phyloP scores from a whole-genome alignment of 108 stramenopile species.

The Seminavis robusta region DNA sequence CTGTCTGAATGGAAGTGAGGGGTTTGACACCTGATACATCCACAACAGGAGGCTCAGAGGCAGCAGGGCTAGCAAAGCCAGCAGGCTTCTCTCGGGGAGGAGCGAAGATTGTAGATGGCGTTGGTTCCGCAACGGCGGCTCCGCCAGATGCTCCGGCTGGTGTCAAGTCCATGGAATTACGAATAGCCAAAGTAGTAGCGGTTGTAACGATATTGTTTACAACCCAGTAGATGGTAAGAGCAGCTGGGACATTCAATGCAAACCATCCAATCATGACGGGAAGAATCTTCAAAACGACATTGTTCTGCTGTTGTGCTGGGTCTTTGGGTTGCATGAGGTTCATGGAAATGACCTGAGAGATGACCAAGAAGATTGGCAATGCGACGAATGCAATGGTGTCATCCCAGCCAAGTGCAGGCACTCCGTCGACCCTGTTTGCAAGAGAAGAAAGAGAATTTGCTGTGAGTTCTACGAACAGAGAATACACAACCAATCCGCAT shows the following conservation, averaged over 20 bases:
- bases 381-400: slow-evolving; percentile 85
- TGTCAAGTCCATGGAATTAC: slow-evolving; percentile 51
- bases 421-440: slow-evolving; percentile 50
- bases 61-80: slow-evolving; percentile 52
- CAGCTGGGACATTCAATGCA: slow-evolving; percentile 92
- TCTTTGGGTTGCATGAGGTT: slow-evolving; percentile 84
- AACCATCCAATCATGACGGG: slow-evolving; percentile 97
- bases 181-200: slow-evolving; percentile 68
- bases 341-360: slow-evolving; percentile 88
- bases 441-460: background rate
- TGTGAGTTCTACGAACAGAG: no score
- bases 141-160: slow-evolving; percentile 26
- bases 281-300: slow-evolving; percentile 84
- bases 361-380: slow-evolving; percentile 76
- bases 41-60: slow-evolving; percentile 50
- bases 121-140: no score
- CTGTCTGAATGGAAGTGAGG: slow-evolving; percentile 4
- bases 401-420: slow-evolving; percentile 91
- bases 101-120: slow-evolving; percentile 58
- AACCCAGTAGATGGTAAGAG: slow-evolving; percentile 94
- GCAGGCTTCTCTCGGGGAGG: slow-evolving; percentile 77
- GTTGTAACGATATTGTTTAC: slow-evolving; percentile 95
- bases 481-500: no score
- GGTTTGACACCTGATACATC: slow-evolving; percentile 21
- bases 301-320: slow-evolving; percentile 57